Conservation (phyloP, 768 basidiomycete genomes). For the Leucosporidium yakuticum region DNA sequence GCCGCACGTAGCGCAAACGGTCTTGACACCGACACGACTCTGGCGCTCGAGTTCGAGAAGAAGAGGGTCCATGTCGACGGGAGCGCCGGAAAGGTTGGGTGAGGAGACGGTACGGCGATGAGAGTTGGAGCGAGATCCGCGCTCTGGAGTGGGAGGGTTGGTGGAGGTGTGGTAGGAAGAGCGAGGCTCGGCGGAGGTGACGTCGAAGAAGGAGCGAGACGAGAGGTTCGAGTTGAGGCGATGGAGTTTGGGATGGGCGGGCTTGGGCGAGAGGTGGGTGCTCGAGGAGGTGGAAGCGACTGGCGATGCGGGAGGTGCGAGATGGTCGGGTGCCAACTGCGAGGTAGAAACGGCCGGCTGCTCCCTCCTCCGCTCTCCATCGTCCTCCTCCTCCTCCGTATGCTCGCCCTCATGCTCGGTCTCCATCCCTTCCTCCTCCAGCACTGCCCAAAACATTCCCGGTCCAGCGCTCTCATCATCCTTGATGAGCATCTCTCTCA, state of each 20-base stretch:
- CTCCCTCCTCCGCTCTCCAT: too few species aligned
- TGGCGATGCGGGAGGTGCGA: neutral
- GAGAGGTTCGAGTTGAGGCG: neutral
- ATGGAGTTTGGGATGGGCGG: neutral
- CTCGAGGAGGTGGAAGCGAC: neutral
- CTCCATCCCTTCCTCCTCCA: neutral
- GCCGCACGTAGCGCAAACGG: conserved; percentile 30
- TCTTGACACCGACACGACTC: conserved; percentile 29
- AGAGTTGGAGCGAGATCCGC: neutral
- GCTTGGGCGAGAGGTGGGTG: neutral
- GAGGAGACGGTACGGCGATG: neutral
- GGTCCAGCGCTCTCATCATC: conserved; percentile 3
- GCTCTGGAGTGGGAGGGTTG: conserved; percentile 1
- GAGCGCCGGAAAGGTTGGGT: neutral
- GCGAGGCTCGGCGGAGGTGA: neutral
- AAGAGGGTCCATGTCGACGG: conserved; percentile 35
- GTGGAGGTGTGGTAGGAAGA: neutral
- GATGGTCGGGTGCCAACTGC: neutral
- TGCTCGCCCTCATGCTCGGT: neutral
- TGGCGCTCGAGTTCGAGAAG: conserved; percentile 33
- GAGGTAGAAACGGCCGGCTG: neutral
- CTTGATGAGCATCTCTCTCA: neutral
- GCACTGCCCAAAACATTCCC: conserved; percentile 4
- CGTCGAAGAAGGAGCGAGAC: conserved; percentile 2
- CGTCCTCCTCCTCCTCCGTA: neutral